Conservation (phyloP, 2,329 filamentous ascomycete species). For the Fusarium metavorans region DNA sequence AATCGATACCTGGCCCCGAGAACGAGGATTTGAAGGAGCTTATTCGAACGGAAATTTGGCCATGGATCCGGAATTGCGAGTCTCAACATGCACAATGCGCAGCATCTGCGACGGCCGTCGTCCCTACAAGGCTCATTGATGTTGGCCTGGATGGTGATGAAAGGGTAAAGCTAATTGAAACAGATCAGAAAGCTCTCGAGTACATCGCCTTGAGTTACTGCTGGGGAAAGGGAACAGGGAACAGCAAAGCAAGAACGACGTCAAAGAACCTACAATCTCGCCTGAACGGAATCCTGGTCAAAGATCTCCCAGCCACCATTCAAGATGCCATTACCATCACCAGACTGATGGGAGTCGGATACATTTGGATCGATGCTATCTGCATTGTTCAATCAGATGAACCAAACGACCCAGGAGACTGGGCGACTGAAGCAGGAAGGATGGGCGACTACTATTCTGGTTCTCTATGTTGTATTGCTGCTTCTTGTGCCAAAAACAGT, state of each 20-base stretch:
- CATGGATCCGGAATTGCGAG: neutral
- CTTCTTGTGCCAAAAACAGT: neutral
- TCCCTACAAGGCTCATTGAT: neutral
- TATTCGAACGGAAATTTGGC: neutral
- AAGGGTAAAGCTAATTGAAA: neutral
- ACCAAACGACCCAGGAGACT: neutral
- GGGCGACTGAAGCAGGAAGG: neutral
- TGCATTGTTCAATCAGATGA: slow-evolving; percentile 7
- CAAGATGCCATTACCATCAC: neutral
- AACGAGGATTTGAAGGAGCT: neutral
- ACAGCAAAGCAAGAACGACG: slow-evolving; percentile 2
- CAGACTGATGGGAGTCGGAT: neutral
- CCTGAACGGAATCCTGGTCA: neutral
- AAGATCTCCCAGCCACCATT: neutral
- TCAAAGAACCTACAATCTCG: neutral
- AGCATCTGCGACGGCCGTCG: neutral
- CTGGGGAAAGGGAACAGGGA: neutral
- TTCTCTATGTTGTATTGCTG: slow-evolving; percentile 1
- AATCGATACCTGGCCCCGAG: neutral
- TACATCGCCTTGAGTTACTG: slow-evolving; percentile 3
- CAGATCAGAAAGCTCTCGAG: neutral
- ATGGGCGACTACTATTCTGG: slow-evolving; percentile 8
- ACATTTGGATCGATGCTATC: slow-evolving; percentile 6
- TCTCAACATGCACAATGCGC: neutral
- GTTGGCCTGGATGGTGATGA: neutral